These are phyloP conservation scores for Fomitopsis pulvina DNA, from an alignment of 768 basidiomycete species.

Conservation along the genomic window DNA sequence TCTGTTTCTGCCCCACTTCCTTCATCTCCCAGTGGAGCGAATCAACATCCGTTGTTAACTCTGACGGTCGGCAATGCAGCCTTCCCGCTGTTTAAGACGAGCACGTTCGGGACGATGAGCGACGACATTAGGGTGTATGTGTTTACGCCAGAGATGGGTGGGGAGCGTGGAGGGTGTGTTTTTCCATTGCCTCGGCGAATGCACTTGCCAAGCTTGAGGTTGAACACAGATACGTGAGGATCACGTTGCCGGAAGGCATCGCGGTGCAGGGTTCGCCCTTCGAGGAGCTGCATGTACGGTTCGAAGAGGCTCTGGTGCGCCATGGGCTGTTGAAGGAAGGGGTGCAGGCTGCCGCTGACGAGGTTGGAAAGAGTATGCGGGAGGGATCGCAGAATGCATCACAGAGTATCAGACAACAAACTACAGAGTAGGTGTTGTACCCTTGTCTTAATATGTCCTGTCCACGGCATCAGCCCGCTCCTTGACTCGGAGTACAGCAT, in stretches of 20 bases:
- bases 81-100: conserved; percentile 16
- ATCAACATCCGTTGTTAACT: conserved; percentile 8
- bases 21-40: neutral
- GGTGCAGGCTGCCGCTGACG: conserved; percentile 19
- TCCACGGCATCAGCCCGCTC: too few relatives aligned
- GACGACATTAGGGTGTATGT: conserved; percentile 16
- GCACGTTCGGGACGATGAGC: conserved; percentile 16
- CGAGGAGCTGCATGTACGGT: conserved; percentile 13
- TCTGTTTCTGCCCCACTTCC: neutral
- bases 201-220: neutral
- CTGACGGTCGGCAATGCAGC: conserved; percentile 12
- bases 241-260: conserved; percentile 12
- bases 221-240: conserved; percentile 12
- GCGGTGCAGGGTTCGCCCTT: conserved; percentile 1
- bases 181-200: neutral
- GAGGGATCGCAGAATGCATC: conserved; percentile 14
- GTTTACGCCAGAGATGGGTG: conserved; percentile 15
- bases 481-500: too few relatives aligned
- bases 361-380: conserved; percentile 15
- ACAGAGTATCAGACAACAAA: conserved; percentile 8
- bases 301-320: conserved; percentile 19
- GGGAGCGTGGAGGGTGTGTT: conserved; percentile 9
- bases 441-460: too few relatives aligned
- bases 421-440: conserved; percentile 6
- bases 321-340: conserved; percentile 19